A percentile compares a stretch with the other conserved stretches of the same genome.
These are phyloP conservation scores for Lecanicillium sp. DNA, from an alignment of 2,329 filamentous ascomycete genomes.

Conservation along the genomic window DNA sequence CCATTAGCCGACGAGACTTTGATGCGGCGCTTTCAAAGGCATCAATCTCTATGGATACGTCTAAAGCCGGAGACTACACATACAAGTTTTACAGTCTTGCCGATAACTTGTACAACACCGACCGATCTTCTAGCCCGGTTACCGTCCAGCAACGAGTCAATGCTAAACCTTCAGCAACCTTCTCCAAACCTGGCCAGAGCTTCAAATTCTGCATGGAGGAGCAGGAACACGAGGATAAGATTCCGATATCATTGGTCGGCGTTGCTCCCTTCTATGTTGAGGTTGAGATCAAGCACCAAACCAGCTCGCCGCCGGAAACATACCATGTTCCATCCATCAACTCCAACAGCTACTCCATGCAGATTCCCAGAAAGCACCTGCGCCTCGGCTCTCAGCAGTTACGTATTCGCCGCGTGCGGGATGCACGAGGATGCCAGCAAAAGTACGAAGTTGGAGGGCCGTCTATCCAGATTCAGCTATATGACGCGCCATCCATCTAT, in stretches of 20 bases:
- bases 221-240: slow-evolving; percentile 71
- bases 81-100: slow-evolving; percentile 79
- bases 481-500: slow-evolving; percentile 85
- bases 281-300: slow-evolving; percentile 87
- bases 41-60: slow-evolving; percentile 78
- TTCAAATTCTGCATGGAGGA: slow-evolving; percentile 94
- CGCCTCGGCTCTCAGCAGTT: slow-evolving; percentile 85
- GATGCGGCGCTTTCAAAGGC: slow-evolving; percentile 70
- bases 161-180: slow-evolving; percentile 71
- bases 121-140: slow-evolving; percentile 57
- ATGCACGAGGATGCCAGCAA: slow-evolving; percentile 77
- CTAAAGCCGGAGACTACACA: slow-evolving; percentile 71
- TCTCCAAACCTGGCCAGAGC: slow-evolving; percentile 78
- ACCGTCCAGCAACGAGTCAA: slow-evolving; percentile 77
- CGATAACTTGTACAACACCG: slow-evolving; percentile 78
- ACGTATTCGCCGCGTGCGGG: slow-evolving; percentile 81
- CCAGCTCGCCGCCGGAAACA: slow-evolving; percentile 68
- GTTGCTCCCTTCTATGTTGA: slow-evolving; percentile 83
- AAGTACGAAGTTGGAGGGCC: slow-evolving; percentile 63
- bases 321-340: slow-evolving; percentile 75
- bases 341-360: slow-evolving; percentile 65
- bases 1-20: slow-evolving; percentile 60
- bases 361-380: slow-evolving; percentile 75
- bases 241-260: slow-evolving; percentile 78
- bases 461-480: slow-evolving; percentile 83